Percentiles rank a stretch among this genome's conserved stretches.
These are phyloP conservation scores for Ophiosphaerella korrae DNA, from an alignment of 2,329 filamentous ascomycete genomes.

Conservation along the genomic window DNA sequence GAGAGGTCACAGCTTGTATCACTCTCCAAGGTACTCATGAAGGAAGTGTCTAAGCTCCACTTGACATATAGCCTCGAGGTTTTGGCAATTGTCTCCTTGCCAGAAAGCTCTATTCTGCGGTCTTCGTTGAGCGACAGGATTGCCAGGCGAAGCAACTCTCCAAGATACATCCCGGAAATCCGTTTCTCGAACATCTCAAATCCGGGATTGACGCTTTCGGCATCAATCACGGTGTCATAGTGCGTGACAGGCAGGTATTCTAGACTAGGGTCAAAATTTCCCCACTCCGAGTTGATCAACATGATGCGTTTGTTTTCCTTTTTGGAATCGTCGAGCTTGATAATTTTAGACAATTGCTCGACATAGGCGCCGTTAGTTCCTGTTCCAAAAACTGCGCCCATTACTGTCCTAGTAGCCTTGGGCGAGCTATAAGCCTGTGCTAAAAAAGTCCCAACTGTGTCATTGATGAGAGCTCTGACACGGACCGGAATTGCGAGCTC, in stretches of 20 bases:
- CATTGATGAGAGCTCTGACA: conserved; percentile 89
- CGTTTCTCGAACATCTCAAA: conserved; percentile 76
- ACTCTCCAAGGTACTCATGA: conserved; percentile 82
- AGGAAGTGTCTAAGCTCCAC: conserved; percentile 86
- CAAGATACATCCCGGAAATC: conserved; percentile 87
- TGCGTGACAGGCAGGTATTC: conserved; percentile 79
- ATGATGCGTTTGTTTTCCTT: conserved; percentile 70
- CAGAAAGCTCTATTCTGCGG: not conserved
- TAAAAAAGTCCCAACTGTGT: conserved; percentile 96
- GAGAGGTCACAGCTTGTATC: conserved; percentile 68
- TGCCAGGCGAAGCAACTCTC: conserved; percentile 81
- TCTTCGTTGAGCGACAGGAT: conserved; percentile 62
- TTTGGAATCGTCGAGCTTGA: conserved; percentile 62
- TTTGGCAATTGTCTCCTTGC: conserved; percentile 28
- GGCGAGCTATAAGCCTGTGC: conserved; percentile 88
- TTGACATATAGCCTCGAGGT: conserved; percentile 68
- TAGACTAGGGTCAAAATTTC: conserved; percentile 89
- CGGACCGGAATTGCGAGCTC: conserved; percentile 79
- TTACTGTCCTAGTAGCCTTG: conserved; percentile 75
- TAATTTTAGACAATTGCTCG: conserved; percentile 81
- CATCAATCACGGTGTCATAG: conserved; percentile 77
- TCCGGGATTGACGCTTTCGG: conserved; percentile 80
- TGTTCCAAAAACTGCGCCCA: conserved; percentile 93
- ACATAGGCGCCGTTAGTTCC: conserved; percentile 95
- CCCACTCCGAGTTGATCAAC: conserved; percentile 96